These are phyloP conservation scores for Sporothrix protearum DNA, from an alignment of 2,329 filamentous ascomycete genomes.

Conservation along the genomic window DNA sequence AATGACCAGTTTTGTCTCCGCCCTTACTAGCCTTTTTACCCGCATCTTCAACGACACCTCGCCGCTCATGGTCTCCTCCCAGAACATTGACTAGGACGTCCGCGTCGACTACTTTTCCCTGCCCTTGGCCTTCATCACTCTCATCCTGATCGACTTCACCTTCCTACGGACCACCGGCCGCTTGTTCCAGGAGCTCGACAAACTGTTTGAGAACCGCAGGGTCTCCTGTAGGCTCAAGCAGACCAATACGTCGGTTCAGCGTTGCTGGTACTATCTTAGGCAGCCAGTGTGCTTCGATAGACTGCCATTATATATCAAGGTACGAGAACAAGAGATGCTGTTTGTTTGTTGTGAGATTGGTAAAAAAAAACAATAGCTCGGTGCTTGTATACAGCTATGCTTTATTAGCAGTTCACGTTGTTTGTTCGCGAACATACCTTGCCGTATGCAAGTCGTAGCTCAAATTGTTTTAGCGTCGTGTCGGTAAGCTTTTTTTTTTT, in stretches of 20 bases:
- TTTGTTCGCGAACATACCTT: too few species aligned
- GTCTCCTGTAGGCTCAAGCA: slow-evolving; percentile 14
- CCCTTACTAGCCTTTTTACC: neutral
- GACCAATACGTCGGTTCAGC: neutral
- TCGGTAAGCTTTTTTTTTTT: too few species aligned
- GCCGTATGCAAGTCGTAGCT: too few species aligned
- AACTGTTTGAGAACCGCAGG: neutral
- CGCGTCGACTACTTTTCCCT: neutral
- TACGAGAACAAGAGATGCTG: too few species aligned
- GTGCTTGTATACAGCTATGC: too few species aligned
- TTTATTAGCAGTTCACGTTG: too few species aligned
- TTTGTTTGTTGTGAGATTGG: too few species aligned
- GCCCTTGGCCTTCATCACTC: neutral
- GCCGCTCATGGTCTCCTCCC: neutral
- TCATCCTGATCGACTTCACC: neutral
- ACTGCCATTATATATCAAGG: too few species aligned
- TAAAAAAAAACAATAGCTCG: too few species aligned
- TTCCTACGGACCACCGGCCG: slow-evolving; percentile 15
- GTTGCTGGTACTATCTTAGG: neutral
- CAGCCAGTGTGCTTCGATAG: too few species aligned
- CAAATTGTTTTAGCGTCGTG: too few species aligned
- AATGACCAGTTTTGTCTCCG: neutral
- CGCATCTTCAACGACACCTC: neutral
- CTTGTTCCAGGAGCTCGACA: slow-evolving; percentile 14
- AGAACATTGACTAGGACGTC: neutral